These are phyloP conservation scores for Primulina tabacum DNA, from an alignment of 257 asterid species.

Conservation along the genomic window DNA sequence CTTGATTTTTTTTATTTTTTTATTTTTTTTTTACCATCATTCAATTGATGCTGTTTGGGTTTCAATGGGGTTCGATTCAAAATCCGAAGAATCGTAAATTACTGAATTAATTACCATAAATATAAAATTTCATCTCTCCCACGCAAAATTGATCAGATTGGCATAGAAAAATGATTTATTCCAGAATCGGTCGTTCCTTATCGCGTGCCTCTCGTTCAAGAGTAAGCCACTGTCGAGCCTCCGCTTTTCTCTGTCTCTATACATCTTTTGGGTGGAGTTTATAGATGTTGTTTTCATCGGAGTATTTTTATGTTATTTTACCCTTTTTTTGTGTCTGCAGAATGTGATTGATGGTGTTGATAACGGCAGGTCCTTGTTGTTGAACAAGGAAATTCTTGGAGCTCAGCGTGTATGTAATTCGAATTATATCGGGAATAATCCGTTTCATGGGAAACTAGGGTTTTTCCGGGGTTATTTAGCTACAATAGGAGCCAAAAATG, in stretches of 20 bases:
- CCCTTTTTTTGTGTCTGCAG: background rate
- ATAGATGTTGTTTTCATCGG: background rate
- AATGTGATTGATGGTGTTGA: background rate
- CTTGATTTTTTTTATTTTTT: too few species aligned
- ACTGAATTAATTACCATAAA: too few species aligned
- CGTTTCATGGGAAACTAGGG: background rate
- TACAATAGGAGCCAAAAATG: background rate
- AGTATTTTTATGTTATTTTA: too few species aligned
- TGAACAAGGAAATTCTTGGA: background rate
- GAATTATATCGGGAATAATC: slow-evolving; percentile 11
- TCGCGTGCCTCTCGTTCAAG: slow-evolving; percentile 53
- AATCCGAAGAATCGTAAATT: background rate
- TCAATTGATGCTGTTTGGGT: background rate
- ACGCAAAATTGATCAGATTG: background rate
- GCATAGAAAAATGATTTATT: slow-evolving; percentile 42
- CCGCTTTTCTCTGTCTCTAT: background rate
- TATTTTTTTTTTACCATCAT: background rate
- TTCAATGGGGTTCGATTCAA: background rate
- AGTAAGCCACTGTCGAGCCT: slow-evolving; percentile 63
- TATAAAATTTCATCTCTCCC: background rate
- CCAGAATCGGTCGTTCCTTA: slow-evolving; percentile 48
- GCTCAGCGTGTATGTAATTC: background rate
- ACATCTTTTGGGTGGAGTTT: background rate
- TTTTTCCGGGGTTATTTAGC: background rate
- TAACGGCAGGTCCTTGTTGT: background rate